Evolutionary conservation across 2,329 filamentous ascomycete species (phyloP), one percentile per base, ranked within the genome.

Genomic region (Simplicillium aogashimaense): DNA sequence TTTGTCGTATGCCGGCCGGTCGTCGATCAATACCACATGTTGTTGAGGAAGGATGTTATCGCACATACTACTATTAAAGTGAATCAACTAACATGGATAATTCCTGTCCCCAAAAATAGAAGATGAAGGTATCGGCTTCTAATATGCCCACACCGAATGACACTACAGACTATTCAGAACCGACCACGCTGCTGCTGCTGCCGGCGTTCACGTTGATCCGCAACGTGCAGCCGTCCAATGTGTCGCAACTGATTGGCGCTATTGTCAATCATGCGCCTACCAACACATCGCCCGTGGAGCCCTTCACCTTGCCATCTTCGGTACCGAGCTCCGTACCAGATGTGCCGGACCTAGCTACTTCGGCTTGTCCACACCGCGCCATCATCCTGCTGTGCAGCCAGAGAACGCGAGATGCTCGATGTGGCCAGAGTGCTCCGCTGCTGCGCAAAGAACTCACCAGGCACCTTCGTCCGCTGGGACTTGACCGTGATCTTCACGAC

Each of bases 381-480:
- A 74, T 97, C 18, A 87, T 98, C 54, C 76, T 98, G 38, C 81
- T 98, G 55, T 98, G 92, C 69, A 94, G 86, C 35, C 92, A 97
- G 57, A 80, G 78, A 54, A 95, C 87, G n/a, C 83, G 92, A 46
- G 92, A 97, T 60, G 89, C 86, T 0, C 84, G 92, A 51, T 97
- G 92, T 58, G 92, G 90, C 1, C 89, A 95, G 66, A 92, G 84
- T 29, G 92, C 92, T 2, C 92, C 92, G 3, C 70, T 98, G 3
- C 69, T 97, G n/a, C 76, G 81, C 35, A 82, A 81, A 53, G 92
- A 97, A 63, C 77, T 98, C 40, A 87, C 95, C 66, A 76, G 90
- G 1, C 87, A 95, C 57, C 72, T 97, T 29, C 81, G 88, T 0
- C 84, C 86, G 1, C 68, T 94, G 11, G 89, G 88, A 0, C 65